phyloP scores from a whole-genome alignment of 139 green algal genomes.

The Gonium pectorale region DNA sequence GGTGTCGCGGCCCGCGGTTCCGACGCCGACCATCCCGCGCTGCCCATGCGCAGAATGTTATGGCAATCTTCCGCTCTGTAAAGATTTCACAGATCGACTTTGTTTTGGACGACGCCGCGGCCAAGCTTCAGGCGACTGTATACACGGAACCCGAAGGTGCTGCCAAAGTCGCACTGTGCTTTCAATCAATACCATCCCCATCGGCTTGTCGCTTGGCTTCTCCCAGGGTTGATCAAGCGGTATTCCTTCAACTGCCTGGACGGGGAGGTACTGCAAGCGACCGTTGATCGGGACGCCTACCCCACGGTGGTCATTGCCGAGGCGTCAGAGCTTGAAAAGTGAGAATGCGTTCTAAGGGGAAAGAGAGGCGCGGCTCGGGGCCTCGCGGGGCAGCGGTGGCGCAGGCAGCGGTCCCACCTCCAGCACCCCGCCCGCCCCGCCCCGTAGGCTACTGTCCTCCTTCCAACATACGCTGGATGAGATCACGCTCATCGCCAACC shows the following conservation, averaged over 20 bases:
- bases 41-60: conserved; percentile 55
- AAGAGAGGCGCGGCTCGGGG: no score
- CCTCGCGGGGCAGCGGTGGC: no score
- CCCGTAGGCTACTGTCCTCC: conserved; percentile 74
- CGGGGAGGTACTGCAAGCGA: conserved; percentile 74
- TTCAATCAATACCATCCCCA: no score
- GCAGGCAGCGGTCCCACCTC: no score
- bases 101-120: conserved; percentile 56
- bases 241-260: conserved; percentile 70
- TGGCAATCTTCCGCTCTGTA: conserved; percentile 69
- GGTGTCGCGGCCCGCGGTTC: neutral
- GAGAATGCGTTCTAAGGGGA: no score
- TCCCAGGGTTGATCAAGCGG: conserved; percentile 80
- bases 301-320: conserved; percentile 71
- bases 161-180: no score
- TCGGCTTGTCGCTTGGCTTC: no score
- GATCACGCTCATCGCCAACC: conserved; percentile 77
- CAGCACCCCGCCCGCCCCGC: no score
- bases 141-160: conserved; percentile 77
- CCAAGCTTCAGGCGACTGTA: conserved; percentile 56
- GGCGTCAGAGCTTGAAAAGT: conserved; percentile 71
- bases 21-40: neutral
- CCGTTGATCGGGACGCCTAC: conserved; percentile 71
- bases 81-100: conserved; percentile 61
- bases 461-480: conserved; percentile 82